Conservation (phyloP, 2,329 filamentous ascomycete species). For the Xylaria sp. region DNA sequence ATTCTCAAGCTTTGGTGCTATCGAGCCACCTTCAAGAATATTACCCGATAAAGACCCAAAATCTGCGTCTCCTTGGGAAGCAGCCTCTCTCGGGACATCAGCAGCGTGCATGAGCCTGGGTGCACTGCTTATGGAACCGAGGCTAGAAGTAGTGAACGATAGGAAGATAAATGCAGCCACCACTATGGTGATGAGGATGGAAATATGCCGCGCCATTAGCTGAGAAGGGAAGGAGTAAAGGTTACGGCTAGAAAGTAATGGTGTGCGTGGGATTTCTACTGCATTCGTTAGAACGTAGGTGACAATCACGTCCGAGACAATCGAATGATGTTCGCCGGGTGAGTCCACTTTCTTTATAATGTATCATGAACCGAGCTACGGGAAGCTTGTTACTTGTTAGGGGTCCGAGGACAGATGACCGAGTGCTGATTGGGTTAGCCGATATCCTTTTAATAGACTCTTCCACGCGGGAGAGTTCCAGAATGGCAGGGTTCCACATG, state of each 20-base stretch:
- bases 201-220: conserved; percentile 65
- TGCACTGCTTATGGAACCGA: conserved; percentile 43
- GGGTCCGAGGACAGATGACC: not conserved
- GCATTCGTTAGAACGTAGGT: not conserved
- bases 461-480: conserved; percentile 9
- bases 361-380: conserved; percentile 1
- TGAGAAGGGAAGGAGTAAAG: conserved; percentile 1
- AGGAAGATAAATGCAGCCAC: conserved; percentile 66
- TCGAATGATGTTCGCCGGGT: conserved; percentile 20
- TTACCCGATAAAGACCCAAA: conserved; percentile 56
- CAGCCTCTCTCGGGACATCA: conserved; percentile 31
- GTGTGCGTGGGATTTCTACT: not conserved
- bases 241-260: not conserved
- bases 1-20: conserved; percentile 84
- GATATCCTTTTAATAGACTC: conserved; percentile 13
- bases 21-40: conserved; percentile 73
- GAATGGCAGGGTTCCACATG: not conserved
- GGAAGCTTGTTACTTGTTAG: not conserved
- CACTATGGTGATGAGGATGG: conserved; percentile 63
- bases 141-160: conserved; percentile 65
- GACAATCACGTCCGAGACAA: conserved; percentile 19
- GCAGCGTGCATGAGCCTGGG: conserved; percentile 39
- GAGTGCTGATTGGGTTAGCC: not conserved
- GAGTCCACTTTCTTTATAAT: conserved; percentile 27
- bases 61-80: conserved; percentile 49